Evolutionary conservation across 495 filamentous ascomycete genomes (phyloP).

Genomic region (Aspergillus campestris): DNA sequence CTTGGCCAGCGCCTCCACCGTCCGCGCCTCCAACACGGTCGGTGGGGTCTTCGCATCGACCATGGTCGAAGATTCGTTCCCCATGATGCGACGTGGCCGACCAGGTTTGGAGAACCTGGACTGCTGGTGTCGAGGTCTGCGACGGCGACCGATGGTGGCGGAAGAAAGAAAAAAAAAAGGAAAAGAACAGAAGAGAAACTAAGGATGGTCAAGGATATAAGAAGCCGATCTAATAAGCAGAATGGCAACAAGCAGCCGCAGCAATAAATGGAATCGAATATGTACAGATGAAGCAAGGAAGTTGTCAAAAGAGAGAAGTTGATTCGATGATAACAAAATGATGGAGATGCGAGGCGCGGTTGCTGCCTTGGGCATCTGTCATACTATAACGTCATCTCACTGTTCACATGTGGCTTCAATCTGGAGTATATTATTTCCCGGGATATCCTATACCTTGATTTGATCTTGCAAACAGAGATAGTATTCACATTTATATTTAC

Average conservation of each 20-base stretch:
- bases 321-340: no score
- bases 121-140: constrained; percentile 20
- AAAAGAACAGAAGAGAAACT: background rate
- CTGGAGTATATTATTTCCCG: no score
- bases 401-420: no score
- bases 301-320: no score
- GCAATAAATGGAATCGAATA: no score
- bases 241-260: background rate
- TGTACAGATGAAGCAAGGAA: no score
- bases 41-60: constrained; percentile 58
- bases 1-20: constrained; percentile 62
- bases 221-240: background rate
- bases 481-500: no score
- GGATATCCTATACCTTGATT: no score
- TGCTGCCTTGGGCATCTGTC: no score
- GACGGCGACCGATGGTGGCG: constrained; percentile 28
- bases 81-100: constrained; percentile 45
- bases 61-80: constrained; percentile 56
- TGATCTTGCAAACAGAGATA: no score
- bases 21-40: constrained; percentile 56
- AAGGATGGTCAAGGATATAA: background rate
- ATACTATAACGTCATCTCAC: no score
- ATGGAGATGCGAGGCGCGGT: no score
- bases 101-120: constrained; percentile 10
- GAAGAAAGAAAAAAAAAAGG: background rate